A percentile compares a stretch with the other conserved stretches of the same genome.
Evolutionary conservation across 805 yeast species (phyloP).

Genomic region (Wickerhamomyces strasburgensis): DNA sequence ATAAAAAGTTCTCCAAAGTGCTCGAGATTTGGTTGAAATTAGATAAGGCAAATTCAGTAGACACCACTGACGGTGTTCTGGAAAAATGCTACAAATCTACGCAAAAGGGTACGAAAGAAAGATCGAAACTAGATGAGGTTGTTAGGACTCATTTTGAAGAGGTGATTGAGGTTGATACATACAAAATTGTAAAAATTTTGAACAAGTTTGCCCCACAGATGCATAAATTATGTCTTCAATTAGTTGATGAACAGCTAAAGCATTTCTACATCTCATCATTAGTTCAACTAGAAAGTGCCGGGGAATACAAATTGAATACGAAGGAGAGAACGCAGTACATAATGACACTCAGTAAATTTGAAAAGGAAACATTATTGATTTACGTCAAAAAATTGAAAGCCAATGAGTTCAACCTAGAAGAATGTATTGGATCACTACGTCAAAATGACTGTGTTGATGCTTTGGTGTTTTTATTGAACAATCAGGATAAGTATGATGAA

Average conservation of each 20-base stretch:
- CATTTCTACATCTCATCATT: slow-evolving; percentile 22
- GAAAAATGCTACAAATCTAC: slow-evolving; percentile 25
- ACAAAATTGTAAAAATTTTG: slow-evolving; percentile 24
- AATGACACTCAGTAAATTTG: slow-evolving; percentile 13
- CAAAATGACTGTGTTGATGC: slow-evolving; percentile 19
- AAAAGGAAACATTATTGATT: slow-evolving; percentile 11
- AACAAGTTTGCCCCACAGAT: slow-evolving; percentile 20
- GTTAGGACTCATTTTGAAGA: slow-evolving; percentile 13
- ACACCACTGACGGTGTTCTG: slow-evolving; percentile 24
- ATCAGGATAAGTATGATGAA: slow-evolving; percentile 12
- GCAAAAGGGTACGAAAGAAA: slow-evolving; percentile 16
- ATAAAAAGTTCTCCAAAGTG: slow-evolving; percentile 47
- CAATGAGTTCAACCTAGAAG: slow-evolving; percentile 18
- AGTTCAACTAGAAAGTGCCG: slow-evolving; percentile 18
- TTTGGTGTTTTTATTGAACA: slow-evolving; percentile 20
- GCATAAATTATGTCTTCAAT: slow-evolving; percentile 13
- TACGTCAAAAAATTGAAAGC: slow-evolving; percentile 22
- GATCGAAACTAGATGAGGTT: slow-evolving; percentile 15
- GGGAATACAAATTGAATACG: slow-evolving; percentile 11
- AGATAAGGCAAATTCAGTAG: slow-evolving; percentile 23
- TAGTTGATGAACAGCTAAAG: slow-evolving; percentile 20
- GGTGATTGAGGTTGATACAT: slow-evolving; percentile 27
- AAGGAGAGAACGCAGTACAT: slow-evolving; percentile 22
- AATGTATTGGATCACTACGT: slow-evolving; percentile 23
- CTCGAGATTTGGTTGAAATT: slow-evolving; percentile 47